Evolutionary conservation across 2,329 filamentous ascomycete genomes (phyloP), one percentile per base, ranked within the genome.

Genomic region (Rutstroemia sydowiana): DNA sequence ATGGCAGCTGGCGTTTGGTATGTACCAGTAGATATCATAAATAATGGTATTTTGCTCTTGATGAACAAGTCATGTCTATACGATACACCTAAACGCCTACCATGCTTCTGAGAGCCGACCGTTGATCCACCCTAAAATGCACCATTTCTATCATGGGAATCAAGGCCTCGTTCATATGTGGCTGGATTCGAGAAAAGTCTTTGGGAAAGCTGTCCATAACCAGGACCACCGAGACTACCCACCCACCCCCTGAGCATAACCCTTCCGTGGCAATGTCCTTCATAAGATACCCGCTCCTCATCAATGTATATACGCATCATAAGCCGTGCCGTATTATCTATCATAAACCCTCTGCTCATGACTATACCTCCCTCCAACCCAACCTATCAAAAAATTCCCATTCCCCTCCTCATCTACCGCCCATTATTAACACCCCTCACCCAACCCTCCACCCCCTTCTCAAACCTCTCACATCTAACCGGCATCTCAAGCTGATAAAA

Each of bases 401-500:
- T 6, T 23, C 3, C 16, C 7, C n/a, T 34, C 37, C 11, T 21
- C 10, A 37, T 30, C 28, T 51, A 55, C 48, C 53, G 60, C 56
- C 61, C 69, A 57, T 75, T 82, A 65, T 85, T 85, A 61, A 84
- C 77, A 66, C 82, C 79, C 66, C 88, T 82, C 63, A 95, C 81
- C 70, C 91, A 95, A 34, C 84, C 87, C 59, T 80, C 78, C 58
- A 96, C 69, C 69, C 88, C 88, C 62, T 91, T 78, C 69, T 98
- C 93, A 73, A 96, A 98, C 62, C 89, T 87, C 66, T 97, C 93
- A 71, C 93, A 95, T 56, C 93, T 78, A 49, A 98, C 82, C 6
- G 93, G 93, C 91, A 97, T 98, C 73, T 98, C 93, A 52, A 95
- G 76, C 65, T 93, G 91, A 72, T 97, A 97, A 67, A 98, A 98